Percentiles rank a stretch among this genome's conserved stretches.
Conservation (phyloP, 148 eudicot genomes). For the Nepenthes gracilis region DNA sequence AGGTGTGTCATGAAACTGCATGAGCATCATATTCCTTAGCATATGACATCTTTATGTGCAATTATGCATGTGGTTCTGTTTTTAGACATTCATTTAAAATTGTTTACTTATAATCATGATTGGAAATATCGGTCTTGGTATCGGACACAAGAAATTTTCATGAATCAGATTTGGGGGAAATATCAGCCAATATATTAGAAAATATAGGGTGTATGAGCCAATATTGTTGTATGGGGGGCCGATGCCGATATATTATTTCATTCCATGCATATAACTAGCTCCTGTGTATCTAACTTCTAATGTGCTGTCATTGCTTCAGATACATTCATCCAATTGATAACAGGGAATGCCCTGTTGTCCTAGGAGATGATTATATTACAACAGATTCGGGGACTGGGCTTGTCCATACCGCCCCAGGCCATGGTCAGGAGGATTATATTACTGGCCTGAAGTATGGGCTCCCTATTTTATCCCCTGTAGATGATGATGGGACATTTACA, state of each 20-base stretch:
- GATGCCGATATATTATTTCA: too few relatives aligned
- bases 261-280: not conserved
- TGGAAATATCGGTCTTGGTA: too few relatives aligned
- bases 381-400: slow-evolving; percentile 99
- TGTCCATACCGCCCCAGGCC: slow-evolving; percentile 99
- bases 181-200: too few relatives aligned
- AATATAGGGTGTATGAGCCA: too few relatives aligned
- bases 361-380: slow-evolving; percentile 95
- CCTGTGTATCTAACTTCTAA: not conserved
- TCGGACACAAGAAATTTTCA: too few relatives aligned
- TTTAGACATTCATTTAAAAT: not conserved
- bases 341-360: slow-evolving; percentile 80
- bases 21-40: too few relatives aligned
- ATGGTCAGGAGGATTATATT: slow-evolving; percentile 93
- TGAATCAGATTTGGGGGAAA: too few relatives aligned
- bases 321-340: slow-evolving; percentile 73
- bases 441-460: slow-evolving; percentile 87
- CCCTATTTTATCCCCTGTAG: slow-evolving; percentile 85
- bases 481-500: slow-evolving; percentile 90
- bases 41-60: too few relatives aligned
- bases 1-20: not conserved
- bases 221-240: too few relatives aligned
- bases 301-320: slow-evolving; percentile 21
- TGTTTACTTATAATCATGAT: not conserved
- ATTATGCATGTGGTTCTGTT: too few relatives aligned